Conservation (phyloP, 164 flowering plant genomes). For the Berberis vulgaris region DNA sequence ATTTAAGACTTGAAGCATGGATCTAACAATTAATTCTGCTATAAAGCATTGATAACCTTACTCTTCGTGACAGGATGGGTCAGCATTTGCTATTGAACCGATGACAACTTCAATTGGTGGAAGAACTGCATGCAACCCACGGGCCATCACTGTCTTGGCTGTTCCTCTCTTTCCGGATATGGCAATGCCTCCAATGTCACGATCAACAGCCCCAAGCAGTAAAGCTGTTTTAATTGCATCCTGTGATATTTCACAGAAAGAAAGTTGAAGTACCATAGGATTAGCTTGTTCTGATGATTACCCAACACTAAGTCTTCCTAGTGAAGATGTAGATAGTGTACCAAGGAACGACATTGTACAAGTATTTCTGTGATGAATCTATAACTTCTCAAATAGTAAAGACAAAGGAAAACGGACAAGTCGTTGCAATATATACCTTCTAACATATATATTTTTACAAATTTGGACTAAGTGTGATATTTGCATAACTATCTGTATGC, state of each 20-base stretch:
- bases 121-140: conserved; percentile 86
- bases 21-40: no score
- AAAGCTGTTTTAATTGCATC: conserved; percentile 96
- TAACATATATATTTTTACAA: no score
- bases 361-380: background rate
- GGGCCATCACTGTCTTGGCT: conserved; percentile 97
- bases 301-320: background rate
- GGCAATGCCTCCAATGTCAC: conserved; percentile 90
- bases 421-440: background rate
- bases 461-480: no score
- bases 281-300: no score
- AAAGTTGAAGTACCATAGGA: no score
- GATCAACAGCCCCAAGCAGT: conserved; percentile 90
- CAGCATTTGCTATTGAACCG: conserved; percentile 82
- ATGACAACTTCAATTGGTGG: conserved; percentile 93
- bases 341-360: background rate
- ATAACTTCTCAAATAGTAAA: background rate
- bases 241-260: conserved; percentile 23
- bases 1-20: no score
- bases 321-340: background rate
- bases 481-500: no score
- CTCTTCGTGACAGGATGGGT: conserved; percentile 86
- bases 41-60: conserved; percentile 26
- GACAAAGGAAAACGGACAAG: background rate
- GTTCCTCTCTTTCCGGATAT: conserved; percentile 93